Conservation (phyloP, 305 asterid species). For the Fraxinus dipetala region DNA sequence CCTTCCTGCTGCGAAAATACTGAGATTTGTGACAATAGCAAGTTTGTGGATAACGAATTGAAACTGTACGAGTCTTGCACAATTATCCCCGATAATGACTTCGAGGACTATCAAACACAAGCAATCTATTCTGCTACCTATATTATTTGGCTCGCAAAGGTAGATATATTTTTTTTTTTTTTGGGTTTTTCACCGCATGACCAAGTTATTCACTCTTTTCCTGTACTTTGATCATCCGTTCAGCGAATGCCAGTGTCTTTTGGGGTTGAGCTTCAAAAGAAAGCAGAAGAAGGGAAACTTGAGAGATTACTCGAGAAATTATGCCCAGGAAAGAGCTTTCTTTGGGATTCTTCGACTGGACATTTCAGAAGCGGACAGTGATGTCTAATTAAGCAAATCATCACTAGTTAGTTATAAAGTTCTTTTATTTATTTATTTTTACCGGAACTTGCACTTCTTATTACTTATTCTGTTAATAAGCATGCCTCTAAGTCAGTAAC, state of each 20-base stretch:
- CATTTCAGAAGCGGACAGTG: neutral
- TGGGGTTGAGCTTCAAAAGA: constrained; percentile 41
- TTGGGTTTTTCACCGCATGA: neutral
- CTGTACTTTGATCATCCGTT: constrained; percentile 7
- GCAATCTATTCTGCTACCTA: constrained; percentile 70
- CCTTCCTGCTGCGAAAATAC: constrained; percentile 21
- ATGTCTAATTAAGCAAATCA: neutral
- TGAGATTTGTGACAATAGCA: constrained; percentile 23
- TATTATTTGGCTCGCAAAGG: constrained; percentile 68
- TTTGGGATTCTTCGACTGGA: constrained; percentile 47
- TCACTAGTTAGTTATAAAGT: neutral
- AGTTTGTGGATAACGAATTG: constrained; percentile 52
- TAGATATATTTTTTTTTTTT: neutral
- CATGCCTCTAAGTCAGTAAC: neutral
- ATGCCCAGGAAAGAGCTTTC: constrained; percentile 48
- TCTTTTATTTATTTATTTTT: too few species aligned
- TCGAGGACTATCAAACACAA: constrained; percentile 76
- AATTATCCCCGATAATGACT: constrained; percentile 53
- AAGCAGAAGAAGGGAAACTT: constrained; percentile 38
- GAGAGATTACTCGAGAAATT: constrained; percentile 34
- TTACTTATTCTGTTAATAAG: neutral
- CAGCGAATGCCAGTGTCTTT: constrained; percentile 57
- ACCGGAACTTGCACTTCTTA: too few species aligned
- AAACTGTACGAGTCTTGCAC: constrained; percentile 48
- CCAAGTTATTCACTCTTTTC: neutral